Evolutionary conservation across 306 rosid species (phyloP), one percentile per base, ranked within the genome.

Genomic region (Erythrophleum fordii): DNA sequence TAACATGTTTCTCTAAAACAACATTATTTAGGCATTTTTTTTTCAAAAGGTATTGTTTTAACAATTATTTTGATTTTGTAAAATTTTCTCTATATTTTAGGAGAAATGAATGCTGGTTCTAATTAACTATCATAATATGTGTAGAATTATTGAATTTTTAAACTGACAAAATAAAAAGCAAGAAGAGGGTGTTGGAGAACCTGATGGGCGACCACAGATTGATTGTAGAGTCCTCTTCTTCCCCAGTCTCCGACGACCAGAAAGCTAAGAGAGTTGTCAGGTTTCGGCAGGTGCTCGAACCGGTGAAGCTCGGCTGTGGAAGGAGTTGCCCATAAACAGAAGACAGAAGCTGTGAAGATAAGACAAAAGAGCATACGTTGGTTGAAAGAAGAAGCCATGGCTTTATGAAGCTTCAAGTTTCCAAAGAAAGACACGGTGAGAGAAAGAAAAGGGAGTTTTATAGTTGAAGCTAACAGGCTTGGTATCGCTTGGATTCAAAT

Each of bases 181-280:
- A 25, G 11, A 66, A 25, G 34, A 28, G 26, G n/a, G 6, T 11
- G 49, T 9, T 62, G 23, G 35, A 37, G 52, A 28, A 89, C 97
- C 95, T 90, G 97, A 23, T 64, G 9, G 31, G 95, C 97, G 10
- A 92, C 90, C 51, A 66, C 46, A 79, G 97, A 68, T 75, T 90
- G 97, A 82, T 92, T 92, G 80, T 77, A 71, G 28, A 20, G 45
- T 44, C 97, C 95, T 65, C 52, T 56, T 86, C 97, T 83, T 82
- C 95, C 97, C 97, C 97, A 92, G 5, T 90, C 97, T 49, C 97
- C 97, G 28, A 92, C 51, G 4, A 89, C 89, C 78, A 92, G 45
- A 69, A 90, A 75, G 75, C 86, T 85, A 0, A 92, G 85, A 59
- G 93, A 64, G 4, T 82, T 62, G 37, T 83, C 81, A 44, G 77